These are phyloP conservation scores for Areca catechu DNA, from an alignment of 176 grass and related monocot genomes.

Conservation along the genomic window DNA sequence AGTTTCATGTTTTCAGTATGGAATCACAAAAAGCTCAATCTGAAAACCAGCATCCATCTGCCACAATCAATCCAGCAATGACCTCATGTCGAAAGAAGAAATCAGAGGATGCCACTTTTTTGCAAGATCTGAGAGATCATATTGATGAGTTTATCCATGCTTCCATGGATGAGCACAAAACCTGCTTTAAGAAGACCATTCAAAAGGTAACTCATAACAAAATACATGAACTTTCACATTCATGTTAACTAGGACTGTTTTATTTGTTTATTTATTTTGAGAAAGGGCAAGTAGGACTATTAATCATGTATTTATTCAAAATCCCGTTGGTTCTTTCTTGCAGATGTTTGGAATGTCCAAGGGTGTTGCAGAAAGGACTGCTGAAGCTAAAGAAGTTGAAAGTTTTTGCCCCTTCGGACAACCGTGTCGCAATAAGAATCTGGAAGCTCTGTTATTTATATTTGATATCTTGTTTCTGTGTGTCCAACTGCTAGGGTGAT, in stretches of 20 bases:
- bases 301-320: too few species aligned
- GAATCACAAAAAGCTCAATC: slow-evolving; percentile 39
- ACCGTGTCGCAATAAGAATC: slow-evolving; percentile 26
- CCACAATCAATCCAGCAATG: slow-evolving; percentile 39
- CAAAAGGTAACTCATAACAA: slow-evolving; percentile 36
- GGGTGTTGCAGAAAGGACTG: slow-evolving; percentile 42
- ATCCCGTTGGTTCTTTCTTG: not conserved
- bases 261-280: too few species aligned
- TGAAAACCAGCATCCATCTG: slow-evolving; percentile 22
- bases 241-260: too few species aligned
- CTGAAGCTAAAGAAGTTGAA: slow-evolving; percentile 48
- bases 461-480: too few species aligned
- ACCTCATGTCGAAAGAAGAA: slow-evolving; percentile 80
- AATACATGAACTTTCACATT: too few species aligned
- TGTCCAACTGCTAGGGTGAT: too few species aligned
- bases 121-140: slow-evolving; percentile 78
- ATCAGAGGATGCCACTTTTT: slow-evolving; percentile 50
- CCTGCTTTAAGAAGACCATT: slow-evolving; percentile 82
- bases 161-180: slow-evolving; percentile 95
- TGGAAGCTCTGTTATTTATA: too few species aligned
- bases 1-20: slow-evolving; percentile 18
- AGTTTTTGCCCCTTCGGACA: slow-evolving; percentile 79
- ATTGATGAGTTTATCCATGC: slow-evolving; percentile 86
- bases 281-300: too few species aligned
- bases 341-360: slow-evolving; percentile 99